Evolutionary conservation across 1,139 yeast species (phyloP), one percentile per base, ranked within the genome.

Genomic region (Hemisphaericaspora lyxosophila): DNA sequence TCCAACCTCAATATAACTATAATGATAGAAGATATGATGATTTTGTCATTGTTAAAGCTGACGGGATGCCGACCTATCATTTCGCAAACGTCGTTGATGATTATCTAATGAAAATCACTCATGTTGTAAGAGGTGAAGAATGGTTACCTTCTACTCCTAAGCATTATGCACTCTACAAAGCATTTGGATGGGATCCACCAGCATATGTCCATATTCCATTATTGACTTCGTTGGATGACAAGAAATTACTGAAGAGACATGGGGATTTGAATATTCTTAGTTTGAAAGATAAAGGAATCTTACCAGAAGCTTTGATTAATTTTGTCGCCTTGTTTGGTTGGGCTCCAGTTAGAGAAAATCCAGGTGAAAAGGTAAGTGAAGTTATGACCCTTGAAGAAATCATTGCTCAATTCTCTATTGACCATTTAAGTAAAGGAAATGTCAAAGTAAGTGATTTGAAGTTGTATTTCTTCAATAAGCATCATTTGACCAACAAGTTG

Each of bases 91-190:
- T 92, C 2, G 80, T 92, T 2, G 99, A 92, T 55, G 99, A 92
- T 57, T 95, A 90, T 58, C 62, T 85, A 35, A 94, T 92, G 98
- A 62, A 78, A 34, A 85, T 92, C 30, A 86, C 97, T 0, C 97
- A 94, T 59, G 98, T 92, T 7, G 80, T 92, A 8, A 72, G 99
- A 46, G 99, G 99, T 26, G 98, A 92, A 55, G 97, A 92, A 59
- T 94, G 99, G 99, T 67, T 92, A 7, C 84, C 96, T 1, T 86
- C 97, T 0, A 92, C 98, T 0, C 96, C 97, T 3, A 92, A 90
- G 49, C 99, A 92, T 55, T 72, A 88, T 33, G 94, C 96, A 0
- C 61, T 92, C 41, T 94, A 92, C 55, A 53, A 73, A 15, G 96
- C 97, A 0, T 83, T 92, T 57, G 92, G 89, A 0, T 90, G 97